Conservation (phyloP, 2,329 filamentous ascomycete genomes). For the Aureobasidium sp. region DNA sequence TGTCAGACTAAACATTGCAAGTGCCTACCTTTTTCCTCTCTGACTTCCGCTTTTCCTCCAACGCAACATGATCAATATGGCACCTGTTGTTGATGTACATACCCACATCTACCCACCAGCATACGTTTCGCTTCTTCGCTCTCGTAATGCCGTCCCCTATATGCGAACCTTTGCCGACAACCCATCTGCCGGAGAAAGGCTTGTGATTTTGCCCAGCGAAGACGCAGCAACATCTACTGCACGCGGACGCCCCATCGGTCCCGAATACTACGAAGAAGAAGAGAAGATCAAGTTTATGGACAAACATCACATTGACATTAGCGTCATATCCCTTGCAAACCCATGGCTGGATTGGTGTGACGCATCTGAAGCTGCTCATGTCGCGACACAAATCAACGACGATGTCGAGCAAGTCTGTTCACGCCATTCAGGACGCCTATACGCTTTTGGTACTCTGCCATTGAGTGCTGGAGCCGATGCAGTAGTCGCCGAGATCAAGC, state of each 20-base stretch:
- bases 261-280: conserved; percentile 71
- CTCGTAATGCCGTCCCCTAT: conserved; percentile 57
- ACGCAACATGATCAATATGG: conserved; percentile 17
- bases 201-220: conserved; percentile 56
- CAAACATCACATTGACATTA: conserved; percentile 69
- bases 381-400: conserved; percentile 63
- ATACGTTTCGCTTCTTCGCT: conserved; percentile 50
- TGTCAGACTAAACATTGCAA: background rate
- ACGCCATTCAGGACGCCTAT: conserved; percentile 58
- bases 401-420: conserved; percentile 68
- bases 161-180: conserved; percentile 53
- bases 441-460: conserved; percentile 75
- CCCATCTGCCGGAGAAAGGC: conserved; percentile 48
- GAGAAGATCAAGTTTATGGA: conserved; percentile 86
- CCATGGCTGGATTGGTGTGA: conserved; percentile 86
- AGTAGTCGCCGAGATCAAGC: conserved; percentile 57
- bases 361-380: conserved; percentile 53
- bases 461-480: conserved; percentile 56
- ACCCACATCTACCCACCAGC: conserved; percentile 56
- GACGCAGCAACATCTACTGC: conserved; percentile 25
- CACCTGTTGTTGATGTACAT: conserved; percentile 49
- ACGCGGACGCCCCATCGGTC: conserved; percentile 73
- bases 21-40: background rate
- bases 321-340: conserved; percentile 82
- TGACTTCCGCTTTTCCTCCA: background rate